A percentile compares a stretch with the other conserved stretches of the same genome.
These are phyloP conservation scores for Cicer chorassanicum DNA, from an alignment of 306 rosid genomes.

Conservation along the genomic window DNA sequence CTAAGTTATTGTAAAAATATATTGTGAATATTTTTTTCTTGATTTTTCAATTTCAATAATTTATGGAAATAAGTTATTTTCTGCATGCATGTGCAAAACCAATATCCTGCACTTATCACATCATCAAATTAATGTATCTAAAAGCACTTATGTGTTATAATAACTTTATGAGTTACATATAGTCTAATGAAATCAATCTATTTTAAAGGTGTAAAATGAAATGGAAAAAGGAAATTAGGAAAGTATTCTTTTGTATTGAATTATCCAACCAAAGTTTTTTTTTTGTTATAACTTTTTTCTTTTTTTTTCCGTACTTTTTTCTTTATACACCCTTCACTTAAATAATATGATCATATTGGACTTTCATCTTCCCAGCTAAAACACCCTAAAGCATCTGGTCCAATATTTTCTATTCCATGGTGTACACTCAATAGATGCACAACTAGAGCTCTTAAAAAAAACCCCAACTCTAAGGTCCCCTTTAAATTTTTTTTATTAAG, in stretches of 20 bases:
- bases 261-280: too few species aligned
- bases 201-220: too few species aligned
- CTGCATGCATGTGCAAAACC: neutral
- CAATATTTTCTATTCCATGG: neutral
- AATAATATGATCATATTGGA: neutral
- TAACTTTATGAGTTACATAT: too few species aligned
- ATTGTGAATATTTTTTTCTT: constrained; percentile 19
- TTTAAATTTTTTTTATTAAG: too few species aligned
- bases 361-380: neutral
- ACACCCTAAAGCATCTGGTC: neutral
- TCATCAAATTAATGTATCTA: neutral
- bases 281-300: too few species aligned
- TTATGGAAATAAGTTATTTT: neutral
- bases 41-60: constrained; percentile 37
- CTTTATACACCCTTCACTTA: too few species aligned
- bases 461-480: too few species aligned
- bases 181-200: too few species aligned
- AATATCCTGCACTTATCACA: neutral
- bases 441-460: too few species aligned
- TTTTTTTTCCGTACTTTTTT: too few species aligned
- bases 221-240: too few species aligned
- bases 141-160: neutral
- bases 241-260: too few species aligned
- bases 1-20: constrained; percentile 27
- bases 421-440: neutral